Evolutionary conservation across 108 stramenopile species (phyloP).

Genomic region (Mediolabrus comicus): DNA sequence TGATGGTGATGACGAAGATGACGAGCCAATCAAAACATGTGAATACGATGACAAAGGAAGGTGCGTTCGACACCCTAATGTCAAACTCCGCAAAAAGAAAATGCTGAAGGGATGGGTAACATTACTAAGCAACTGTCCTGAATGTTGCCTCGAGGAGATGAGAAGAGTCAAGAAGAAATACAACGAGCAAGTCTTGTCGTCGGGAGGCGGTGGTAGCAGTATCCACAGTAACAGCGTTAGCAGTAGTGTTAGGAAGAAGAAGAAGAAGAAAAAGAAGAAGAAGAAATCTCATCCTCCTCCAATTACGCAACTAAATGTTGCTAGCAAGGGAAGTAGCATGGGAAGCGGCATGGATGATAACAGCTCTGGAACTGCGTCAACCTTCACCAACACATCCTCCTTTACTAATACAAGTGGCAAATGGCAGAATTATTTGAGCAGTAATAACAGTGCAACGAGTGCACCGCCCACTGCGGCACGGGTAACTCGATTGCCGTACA

Average conservation of each 20-base stretch:
- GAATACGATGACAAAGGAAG: constrained; percentile 32
- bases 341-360: constrained; percentile 3
- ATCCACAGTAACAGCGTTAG: not conserved
- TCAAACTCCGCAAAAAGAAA: constrained; percentile 30
- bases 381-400: constrained; percentile 32
- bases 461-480: constrained; percentile 4
- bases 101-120: constrained; percentile 23
- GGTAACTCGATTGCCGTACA: constrained; percentile 49
- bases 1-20: constrained; percentile 14
- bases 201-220: not conserved
- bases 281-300: constrained; percentile 9
- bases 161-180: constrained; percentile 21
- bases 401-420: constrained; percentile 18
- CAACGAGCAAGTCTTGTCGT: not conserved
- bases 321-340: not conserved
- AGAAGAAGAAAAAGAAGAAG: constrained; percentile 26
- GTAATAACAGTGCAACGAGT: not conserved
- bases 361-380: constrained; percentile 36
- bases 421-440: constrained; percentile 16
- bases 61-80: constrained; percentile 31
- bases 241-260: constrained; percentile 5
- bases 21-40: constrained; percentile 16
- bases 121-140: constrained; percentile 31
- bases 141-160: constrained; percentile 46
- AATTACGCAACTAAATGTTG: constrained; percentile 15